Conservation (phyloP, 805 yeast species). For the Komagataella pastoris region DNA sequence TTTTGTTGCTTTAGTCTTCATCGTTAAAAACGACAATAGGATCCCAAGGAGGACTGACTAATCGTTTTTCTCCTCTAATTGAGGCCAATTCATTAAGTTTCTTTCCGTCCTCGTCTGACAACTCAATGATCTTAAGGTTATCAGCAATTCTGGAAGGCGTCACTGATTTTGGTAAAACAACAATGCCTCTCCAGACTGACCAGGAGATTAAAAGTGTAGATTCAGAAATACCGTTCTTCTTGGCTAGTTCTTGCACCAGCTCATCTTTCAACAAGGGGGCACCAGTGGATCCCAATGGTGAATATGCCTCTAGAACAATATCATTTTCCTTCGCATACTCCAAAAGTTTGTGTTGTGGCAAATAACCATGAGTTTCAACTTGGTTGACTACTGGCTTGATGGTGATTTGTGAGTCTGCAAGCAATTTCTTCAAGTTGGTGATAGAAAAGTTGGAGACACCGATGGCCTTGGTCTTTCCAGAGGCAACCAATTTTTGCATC, state of each 20-base stretch:
- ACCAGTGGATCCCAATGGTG: slow-evolving; percentile 58
- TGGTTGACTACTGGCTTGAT: slow-evolving; percentile 62
- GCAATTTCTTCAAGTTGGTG: slow-evolving; percentile 36
- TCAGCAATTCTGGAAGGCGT: slow-evolving; percentile 17
- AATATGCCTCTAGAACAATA: slow-evolving; percentile 60
- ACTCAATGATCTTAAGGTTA: slow-evolving; percentile 21
- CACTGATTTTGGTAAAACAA: slow-evolving; percentile 24
- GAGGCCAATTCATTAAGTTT: slow-evolving; percentile 15
- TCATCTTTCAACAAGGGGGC: slow-evolving; percentile 38
- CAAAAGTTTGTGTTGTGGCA: slow-evolving; percentile 51
- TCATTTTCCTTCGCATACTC: slow-evolving; percentile 37
- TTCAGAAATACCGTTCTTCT: slow-evolving; percentile 27
- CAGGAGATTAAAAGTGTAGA: slow-evolving; percentile 44
- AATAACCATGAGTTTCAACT: slow-evolving; percentile 62
- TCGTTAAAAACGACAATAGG: slow-evolving; percentile 15
- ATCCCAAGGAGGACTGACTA: slow-evolving; percentile 24
- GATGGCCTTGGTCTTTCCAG: slow-evolving; percentile 47
- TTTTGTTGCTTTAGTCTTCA: slow-evolving; percentile 4
- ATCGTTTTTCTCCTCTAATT: slow-evolving; percentile 17
- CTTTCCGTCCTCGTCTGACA: slow-evolving; percentile 23
- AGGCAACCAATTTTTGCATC: slow-evolving; percentile 43
- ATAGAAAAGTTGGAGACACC: slow-evolving; percentile 73
- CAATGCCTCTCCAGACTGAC: slow-evolving; percentile 40
- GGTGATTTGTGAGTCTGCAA: slow-evolving; percentile 31
- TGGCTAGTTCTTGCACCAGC: slow-evolving; percentile 28